These are phyloP conservation scores for Phytophthora pini DNA, from an alignment of 352 stramenopile genomes.

Conservation along the genomic window DNA sequence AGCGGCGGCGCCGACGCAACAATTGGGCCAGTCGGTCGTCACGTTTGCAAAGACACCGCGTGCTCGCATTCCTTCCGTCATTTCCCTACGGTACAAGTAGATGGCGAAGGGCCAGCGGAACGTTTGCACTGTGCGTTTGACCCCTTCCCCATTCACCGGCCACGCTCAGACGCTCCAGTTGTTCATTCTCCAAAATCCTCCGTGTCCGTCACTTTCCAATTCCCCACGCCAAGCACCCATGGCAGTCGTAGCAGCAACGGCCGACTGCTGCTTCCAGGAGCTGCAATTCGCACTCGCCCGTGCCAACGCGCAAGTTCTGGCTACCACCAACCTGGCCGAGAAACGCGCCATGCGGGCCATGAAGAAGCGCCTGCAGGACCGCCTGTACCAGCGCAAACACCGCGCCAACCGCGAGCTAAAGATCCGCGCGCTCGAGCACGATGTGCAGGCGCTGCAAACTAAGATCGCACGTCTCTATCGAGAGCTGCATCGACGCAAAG, in stretches of 20 bases:
- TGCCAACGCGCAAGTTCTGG: constrained; percentile 19
- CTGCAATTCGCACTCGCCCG: constrained; percentile 13
- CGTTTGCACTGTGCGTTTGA: constrained; percentile 8
- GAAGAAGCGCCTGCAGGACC: constrained; percentile 44
- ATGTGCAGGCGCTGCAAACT: constrained; percentile 26
- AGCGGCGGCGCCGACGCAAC: no score
- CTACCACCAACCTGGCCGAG: constrained; percentile 21
- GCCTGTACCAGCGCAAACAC: constrained; percentile 47
- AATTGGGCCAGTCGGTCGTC: no score
- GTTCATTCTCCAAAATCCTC: constrained; percentile 15
- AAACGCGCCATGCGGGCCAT: constrained; percentile 18
- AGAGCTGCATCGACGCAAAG: constrained; percentile 26
- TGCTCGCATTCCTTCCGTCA: no score
- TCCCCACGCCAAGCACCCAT: constrained; percentile 1
- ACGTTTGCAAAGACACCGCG: no score
- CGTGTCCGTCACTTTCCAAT: background rate
- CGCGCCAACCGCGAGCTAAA: constrained; percentile 42
- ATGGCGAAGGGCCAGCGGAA: constrained; percentile 14
- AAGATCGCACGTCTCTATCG: constrained; percentile 39
- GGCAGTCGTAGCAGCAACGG: constrained; percentile 7
- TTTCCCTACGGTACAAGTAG: constrained; percentile 10
- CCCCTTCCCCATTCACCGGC: background rate
- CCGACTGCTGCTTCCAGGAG: constrained; percentile 22
- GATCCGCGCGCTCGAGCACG: constrained; percentile 25
- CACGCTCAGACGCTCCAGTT: background rate